Percentiles rank a stretch among this genome's conserved stretches.
Evolutionary conservation across 371 early-diverging fungal species (phyloP).

Genomic region (Gilbertella persicaria): DNA sequence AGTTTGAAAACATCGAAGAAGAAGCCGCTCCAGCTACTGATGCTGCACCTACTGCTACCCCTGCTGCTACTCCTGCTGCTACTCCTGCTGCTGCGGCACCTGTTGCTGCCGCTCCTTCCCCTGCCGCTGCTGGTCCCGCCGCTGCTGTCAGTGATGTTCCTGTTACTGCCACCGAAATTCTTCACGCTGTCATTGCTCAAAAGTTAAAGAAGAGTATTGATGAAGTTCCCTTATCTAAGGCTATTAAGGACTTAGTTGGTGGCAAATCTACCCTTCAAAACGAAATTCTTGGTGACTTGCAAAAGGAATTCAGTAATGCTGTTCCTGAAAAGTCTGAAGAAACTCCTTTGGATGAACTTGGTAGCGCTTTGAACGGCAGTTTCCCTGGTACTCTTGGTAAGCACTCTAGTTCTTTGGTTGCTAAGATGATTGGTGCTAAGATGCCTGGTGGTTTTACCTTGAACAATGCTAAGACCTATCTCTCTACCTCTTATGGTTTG

Average conservation of each 20-base stretch:
- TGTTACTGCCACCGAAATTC: conserved; percentile 75
- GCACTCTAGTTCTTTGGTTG: conserved; percentile 74
- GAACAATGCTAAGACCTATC: conserved; percentile 75
- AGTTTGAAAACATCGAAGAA: conserved; percentile 66
- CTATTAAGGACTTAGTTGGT: conserved; percentile 93
- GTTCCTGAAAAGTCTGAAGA: conserved; percentile 95
- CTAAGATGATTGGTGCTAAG: conserved; percentile 86
- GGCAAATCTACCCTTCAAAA: conserved; percentile 97
- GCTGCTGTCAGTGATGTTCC: conserved; percentile 69
- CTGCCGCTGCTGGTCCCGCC: conserved; percentile 20
- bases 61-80: conserved; percentile 53
- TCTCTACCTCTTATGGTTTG: conserved; percentile 77
- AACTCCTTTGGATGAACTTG: conserved; percentile 84
- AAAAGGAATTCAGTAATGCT: conserved; percentile 87
- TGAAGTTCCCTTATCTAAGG: conserved; percentile 76
- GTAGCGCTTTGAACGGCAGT: conserved; percentile 62
- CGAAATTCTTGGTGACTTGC: conserved; percentile 95
- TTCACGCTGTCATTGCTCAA: conserved; percentile 85
- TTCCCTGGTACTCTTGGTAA: conserved; percentile 83
- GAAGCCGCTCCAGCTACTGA: conserved; percentile 51
- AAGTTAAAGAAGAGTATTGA: conserved; percentile 86
- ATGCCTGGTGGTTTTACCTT: conserved; percentile 95
- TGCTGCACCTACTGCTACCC: conserved; percentile 47
- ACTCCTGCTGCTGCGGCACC: conserved; percentile 55
- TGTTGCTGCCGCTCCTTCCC: conserved; percentile 7